Percentiles rank a stretch among this genome's conserved stretches.
Conservation (phyloP, 352 stramenopile species). For the Phytopythium helicoides region DNA sequence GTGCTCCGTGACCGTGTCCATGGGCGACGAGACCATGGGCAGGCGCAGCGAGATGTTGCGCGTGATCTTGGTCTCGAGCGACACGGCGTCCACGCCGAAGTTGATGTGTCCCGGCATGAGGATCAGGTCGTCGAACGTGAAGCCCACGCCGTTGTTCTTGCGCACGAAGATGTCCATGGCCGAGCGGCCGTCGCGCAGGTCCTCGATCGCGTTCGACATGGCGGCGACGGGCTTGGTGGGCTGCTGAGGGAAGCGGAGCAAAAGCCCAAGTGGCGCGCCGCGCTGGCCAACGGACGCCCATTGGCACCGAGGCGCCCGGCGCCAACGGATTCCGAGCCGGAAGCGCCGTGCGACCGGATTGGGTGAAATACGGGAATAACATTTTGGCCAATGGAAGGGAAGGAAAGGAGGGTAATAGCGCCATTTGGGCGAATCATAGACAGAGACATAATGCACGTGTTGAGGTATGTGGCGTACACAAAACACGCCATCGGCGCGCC, state of each 20-base stretch:
- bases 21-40: conserved; percentile 97
- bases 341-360: too few relatives aligned
- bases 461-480: too few relatives aligned
- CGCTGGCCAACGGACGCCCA: conserved; percentile 12
- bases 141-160: conserved; percentile 87
- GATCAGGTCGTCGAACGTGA: conserved; percentile 80
- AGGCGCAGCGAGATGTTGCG: conserved; percentile 95
- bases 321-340: conserved; percentile 4
- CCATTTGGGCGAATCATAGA: too few relatives aligned
- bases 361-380: too few relatives aligned
- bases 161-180: conserved; percentile 83
- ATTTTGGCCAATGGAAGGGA: too few relatives aligned
- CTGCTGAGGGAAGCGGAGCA: conserved; percentile 6
- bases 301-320: not conserved
- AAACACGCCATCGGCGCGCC: too few relatives aligned
- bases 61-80: conserved; percentile 93
- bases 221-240: conserved; percentile 7
- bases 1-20: conserved; percentile 99
- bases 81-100: conserved; percentile 82
- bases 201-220: conserved; percentile 41
- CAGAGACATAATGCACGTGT: too few relatives aligned
- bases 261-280: conserved; percentile 28
- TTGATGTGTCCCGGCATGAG: conserved; percentile 78
- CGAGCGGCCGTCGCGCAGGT: conserved; percentile 71
- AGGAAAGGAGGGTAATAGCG: too few relatives aligned